Percentiles rank a stretch among this genome's conserved stretches.
These are phyloP conservation scores for Tolypocladium ophioglossoides DNA, from an alignment of 2,329 filamentous ascomycete species.

Conservation along the genomic window DNA sequence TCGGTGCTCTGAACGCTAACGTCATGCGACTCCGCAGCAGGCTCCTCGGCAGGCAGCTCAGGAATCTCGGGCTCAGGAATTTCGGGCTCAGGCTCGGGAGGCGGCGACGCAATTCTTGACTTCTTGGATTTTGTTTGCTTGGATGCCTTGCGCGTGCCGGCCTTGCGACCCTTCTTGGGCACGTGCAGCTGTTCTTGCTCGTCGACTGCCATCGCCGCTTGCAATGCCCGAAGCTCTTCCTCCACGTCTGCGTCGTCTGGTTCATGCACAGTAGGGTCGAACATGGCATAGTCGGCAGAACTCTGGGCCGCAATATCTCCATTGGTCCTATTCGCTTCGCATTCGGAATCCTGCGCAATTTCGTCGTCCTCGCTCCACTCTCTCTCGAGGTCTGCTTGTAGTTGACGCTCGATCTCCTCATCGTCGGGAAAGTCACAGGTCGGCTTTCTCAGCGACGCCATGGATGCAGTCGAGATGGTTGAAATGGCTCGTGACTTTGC, in stretches of 20 bases:
- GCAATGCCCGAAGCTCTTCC: slow-evolving; percentile 37
- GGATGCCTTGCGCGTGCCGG: slow-evolving; percentile 38
- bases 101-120: slow-evolving; percentile 22
- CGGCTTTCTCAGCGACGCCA: slow-evolving; percentile 29
- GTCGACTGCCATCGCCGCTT: slow-evolving; percentile 36
- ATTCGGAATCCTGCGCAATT: slow-evolving; percentile 33
- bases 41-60: slow-evolving; percentile 9
- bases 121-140: slow-evolving; percentile 40
- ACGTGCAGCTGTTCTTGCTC: slow-evolving; percentile 28
- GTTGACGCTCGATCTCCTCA: slow-evolving; percentile 53
- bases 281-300: slow-evolving; percentile 37
- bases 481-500: slow-evolving; percentile 21
- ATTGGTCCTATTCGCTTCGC: slow-evolving; percentile 22
- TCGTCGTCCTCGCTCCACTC: slow-evolving; percentile 44
- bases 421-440: slow-evolving; percentile 42
- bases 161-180: slow-evolving; percentile 45
- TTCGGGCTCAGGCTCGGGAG: slow-evolving; percentile 10
- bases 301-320: slow-evolving; percentile 17
- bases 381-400: slow-evolving; percentile 54
- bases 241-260: slow-evolving; percentile 38
- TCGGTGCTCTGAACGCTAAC: slow-evolving; percentile 30
- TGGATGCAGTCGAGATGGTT: slow-evolving; percentile 43
- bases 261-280: slow-evolving; percentile 35
- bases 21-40: slow-evolving; percentile 17
- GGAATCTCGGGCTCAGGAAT: slow-evolving; percentile 2